Evolutionary conservation across 768 basidiomycete genomes (phyloP), one percentile per base, ranked within the genome.

Genomic region (Leccinum uliginosum): DNA sequence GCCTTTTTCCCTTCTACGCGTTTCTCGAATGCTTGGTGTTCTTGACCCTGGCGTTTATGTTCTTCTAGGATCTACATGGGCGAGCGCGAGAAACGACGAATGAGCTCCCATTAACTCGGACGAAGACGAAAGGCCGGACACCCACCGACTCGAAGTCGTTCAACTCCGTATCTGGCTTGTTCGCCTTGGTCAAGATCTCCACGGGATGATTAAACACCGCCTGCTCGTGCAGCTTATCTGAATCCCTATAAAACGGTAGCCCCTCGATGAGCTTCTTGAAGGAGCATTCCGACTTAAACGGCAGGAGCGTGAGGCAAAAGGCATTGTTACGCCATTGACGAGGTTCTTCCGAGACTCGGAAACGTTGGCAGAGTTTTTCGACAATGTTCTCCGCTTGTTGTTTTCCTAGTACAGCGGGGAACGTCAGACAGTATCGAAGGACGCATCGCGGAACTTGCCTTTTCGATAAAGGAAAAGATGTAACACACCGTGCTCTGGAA

Each of bases 261-360:
- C 84, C 94, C 62, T 98, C 96, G 64, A 93, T 90, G 58, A 98
- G 83, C 71, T 95, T 97, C 82, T 97, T 98, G 65, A 98, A 84
- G 0, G 94, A 96, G 29, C 90, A 83, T 62, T 99, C 97, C 1
- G 93, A 95, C 69, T 98, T 98, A 88, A 91, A 99, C 0, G 94
- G 95, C 15, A 98, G 80, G 2, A 98, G 74, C 0, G 95, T 94
- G 3, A 99, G 76, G 69, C 96, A 99, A 74, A 87, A 98, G 1
- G 95, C 92, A 56, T 98, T 93, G 66, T 99, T 95, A 24, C 93
- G 84, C 97, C 97, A 99, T 69, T 98, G 97, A 6, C 95, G 83
- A 19, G 91, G 83, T 29, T 95, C 93, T 43, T 90, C 88, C 0
- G 89, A 85, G 5, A 92, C 77, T 23, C 89, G 81, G 85, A 98